Base-by-base conservation (phyloP, 495 filamentous ascomycete species). In the Cenococcum geophilum region DNA sequence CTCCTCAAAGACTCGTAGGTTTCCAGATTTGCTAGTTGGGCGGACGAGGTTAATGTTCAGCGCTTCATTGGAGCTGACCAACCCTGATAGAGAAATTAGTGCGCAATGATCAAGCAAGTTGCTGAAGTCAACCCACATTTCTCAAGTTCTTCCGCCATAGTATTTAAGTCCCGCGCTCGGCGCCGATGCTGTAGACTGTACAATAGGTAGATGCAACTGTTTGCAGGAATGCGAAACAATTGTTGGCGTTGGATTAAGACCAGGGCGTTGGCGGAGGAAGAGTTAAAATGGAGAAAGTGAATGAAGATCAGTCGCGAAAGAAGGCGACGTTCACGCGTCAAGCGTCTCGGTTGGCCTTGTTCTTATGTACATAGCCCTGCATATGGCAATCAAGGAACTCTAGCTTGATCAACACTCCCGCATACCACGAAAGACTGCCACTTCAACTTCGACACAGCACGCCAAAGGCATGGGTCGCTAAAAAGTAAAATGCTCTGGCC, bases 1-100 rank as follows among this genome's bases (percentile, higher is more conserved):
- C 22, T 65, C 63, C 23, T 27, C 62, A 47, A 64, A 60, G 50
- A 64, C 59, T 27, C 34, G 59, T 45, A 59, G 21, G 14, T 58
- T 50, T 42, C 14, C 55, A 6, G 43, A 14, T 11, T 68, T 55
- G 58, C 51, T 43, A 37, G 59, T 32, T 4, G 63, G 60, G 1
- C 62, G 62, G 16, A 60, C 51, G 14, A 75, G 56, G 37, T 69
- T 63, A 62, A 75, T 61, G 14, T 67, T 60, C 59, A 71, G 55
- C 58, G 55, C 65, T 12, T 71, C 70, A 57, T 71, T 75, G n/a
- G 68, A 60, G 55, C 67, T 63, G 50, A 62, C 47, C 11, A 71
- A 57, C 67, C 65, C 73, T 66, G 60, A 51, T 48, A 42, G 21
- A 53, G 20, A 22, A 22, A 20, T 43, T 18, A 37, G 57, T 18